phyloP scores from a whole-genome alignment of 306 rosid species.

The Prunus campanulata region DNA sequence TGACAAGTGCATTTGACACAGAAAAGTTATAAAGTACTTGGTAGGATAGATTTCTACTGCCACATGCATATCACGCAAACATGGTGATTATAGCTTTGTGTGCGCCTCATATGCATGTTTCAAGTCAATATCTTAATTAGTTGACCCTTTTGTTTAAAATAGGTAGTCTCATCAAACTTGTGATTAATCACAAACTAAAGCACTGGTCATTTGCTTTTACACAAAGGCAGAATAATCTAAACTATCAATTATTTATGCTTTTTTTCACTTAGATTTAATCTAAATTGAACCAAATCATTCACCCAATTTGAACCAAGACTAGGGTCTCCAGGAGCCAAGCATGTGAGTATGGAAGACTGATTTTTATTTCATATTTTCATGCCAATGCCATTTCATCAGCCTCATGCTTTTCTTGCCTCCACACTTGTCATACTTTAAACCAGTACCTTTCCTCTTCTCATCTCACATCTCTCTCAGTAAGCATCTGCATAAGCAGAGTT shows the following conservation, averaged over 20 bases:
- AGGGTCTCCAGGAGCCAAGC: slow-evolving; percentile 36
- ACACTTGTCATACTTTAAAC: slow-evolving; percentile 55
- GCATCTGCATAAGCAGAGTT: slow-evolving; percentile 30
- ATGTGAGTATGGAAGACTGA: slow-evolving; percentile 37
- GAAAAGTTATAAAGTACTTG: too few relatives aligned
- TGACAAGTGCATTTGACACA: too few relatives aligned
- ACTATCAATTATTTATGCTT: slow-evolving; percentile 23
- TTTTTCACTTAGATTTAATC: slow-evolving; percentile 40
- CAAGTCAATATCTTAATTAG: slow-evolving; percentile 20
- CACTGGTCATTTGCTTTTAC: slow-evolving; percentile 33
- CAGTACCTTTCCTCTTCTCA: slow-evolving; percentile 28
- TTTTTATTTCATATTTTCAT: slow-evolving; percentile 29
- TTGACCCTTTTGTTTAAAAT: slow-evolving; percentile 33
- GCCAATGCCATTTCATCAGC: slow-evolving; percentile 33
- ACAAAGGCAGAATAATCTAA: slow-evolving; percentile 31
- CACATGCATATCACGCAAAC: neutral
- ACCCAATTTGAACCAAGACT: slow-evolving; percentile 68
- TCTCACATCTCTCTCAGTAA: slow-evolving; percentile 38
- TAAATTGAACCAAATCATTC: slow-evolving; percentile 59
- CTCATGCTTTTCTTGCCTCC: slow-evolving; percentile 76
- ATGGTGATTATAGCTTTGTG: neutral
- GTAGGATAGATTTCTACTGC: neutral
- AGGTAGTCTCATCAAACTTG: slow-evolving; percentile 49
- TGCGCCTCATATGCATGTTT: slow-evolving; percentile 18
- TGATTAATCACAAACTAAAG: slow-evolving; percentile 30